Evolutionary conservation across 2,329 filamentous ascomycete species (phyloP), one percentile per base, ranked within the genome.

Genomic region (Nothopassalora personata): DNA sequence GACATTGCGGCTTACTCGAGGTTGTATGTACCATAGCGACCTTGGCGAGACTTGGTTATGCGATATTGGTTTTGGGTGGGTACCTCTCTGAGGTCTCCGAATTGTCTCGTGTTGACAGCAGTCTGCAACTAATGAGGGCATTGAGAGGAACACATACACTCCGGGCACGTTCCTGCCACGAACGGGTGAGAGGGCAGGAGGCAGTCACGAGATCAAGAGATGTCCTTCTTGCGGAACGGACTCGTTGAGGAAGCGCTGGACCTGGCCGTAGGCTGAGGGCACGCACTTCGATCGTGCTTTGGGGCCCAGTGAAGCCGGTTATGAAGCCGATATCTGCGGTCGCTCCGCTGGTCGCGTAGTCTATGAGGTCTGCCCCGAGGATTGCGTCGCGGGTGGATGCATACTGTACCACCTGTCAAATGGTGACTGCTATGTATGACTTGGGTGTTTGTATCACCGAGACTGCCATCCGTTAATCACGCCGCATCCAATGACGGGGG

Each of bases 1-100:
- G 89, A 94, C 67, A 91, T 97, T 31, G 84, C 86, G 57, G 94
- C 92, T 56, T 97, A 96, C 74, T 92, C 90, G 66, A 85, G 91
- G 67, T 85, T 99, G 60, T 99, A 89, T 79, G 91, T 97, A 45
- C 94, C 94, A 53, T 88, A 54, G 58, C 39, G 43, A 36, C 13
- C 23, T 2, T 23, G 3, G 23, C 23, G 23, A 23, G 23, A 23
- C 23, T 23, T 23, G 23, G 23, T 23, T 2, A 1, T 23, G 23
- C 23, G 23, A 23, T 23, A 23, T 23, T 3, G 23, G 23, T 51
- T 28, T 30, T 1, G 6, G 8, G 39, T 15, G 18, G 39, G 13
- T 43, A 18, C 39, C 39, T 43, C 39, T n/a, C n/a, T 8, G 39
- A 18, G 13, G 39, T n/a, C 4, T 43, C 7, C 13, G 18, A 8